phyloP scores from a whole-genome alignment of 257 asterid genomes.

The Thymus mandschuricus region DNA sequence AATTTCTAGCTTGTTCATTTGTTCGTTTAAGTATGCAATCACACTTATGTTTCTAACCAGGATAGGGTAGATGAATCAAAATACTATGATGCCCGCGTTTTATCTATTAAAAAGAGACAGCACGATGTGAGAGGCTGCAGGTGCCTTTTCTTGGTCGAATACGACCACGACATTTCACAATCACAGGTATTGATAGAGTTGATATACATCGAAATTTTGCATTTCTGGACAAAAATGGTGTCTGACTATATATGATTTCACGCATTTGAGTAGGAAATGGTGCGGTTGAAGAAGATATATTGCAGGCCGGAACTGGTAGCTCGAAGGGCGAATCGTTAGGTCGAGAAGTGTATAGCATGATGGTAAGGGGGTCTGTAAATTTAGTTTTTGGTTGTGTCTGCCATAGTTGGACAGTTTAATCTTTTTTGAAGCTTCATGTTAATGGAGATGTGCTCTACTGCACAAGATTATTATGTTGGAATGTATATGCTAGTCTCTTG shows the following conservation, averaged over 20 bases:
- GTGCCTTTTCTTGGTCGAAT: conserved; percentile 73
- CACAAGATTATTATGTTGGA: too few species aligned
- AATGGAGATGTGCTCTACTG: too few species aligned
- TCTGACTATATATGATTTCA: background rate
- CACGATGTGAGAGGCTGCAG: conserved; percentile 95
- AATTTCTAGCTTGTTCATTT: too few species aligned
- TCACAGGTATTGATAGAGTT: conserved; percentile 44
- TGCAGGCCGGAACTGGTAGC: conserved; percentile 56
- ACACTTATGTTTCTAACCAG: conserved; percentile 36
- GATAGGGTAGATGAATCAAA: conserved; percentile 72
- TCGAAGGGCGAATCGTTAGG: background rate
- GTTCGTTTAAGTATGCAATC: too few species aligned
- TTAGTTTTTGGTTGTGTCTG: too few species aligned
- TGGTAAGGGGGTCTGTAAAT: too few species aligned
- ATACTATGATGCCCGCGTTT: conserved; percentile 71
- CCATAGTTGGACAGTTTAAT: background rate
- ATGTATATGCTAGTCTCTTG: too few species aligned
- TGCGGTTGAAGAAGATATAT: conserved; percentile 70
- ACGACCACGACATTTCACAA: conserved; percentile 63
- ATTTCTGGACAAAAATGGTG: background rate
- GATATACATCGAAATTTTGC: background rate
- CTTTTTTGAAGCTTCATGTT: too few species aligned
- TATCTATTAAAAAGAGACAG: conserved; percentile 63
- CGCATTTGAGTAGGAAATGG: conserved; percentile 57
- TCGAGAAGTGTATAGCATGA: too few species aligned